Conservation (phyloP, 352 stramenopile genomes). For the Phytophthora multivora region DNA sequence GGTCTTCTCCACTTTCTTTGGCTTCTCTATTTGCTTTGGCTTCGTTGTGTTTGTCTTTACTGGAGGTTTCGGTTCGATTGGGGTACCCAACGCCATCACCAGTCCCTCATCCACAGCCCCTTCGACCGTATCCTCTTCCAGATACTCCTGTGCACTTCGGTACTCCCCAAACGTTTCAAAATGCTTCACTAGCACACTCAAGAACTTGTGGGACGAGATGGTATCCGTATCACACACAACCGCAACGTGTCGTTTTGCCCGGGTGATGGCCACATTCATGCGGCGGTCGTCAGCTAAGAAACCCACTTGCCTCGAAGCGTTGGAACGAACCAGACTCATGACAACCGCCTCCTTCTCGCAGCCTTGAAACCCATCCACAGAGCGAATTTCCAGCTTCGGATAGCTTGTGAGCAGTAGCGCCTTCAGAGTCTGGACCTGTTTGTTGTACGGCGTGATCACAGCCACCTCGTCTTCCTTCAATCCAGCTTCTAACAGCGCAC, state of each 20-base stretch:
- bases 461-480: conserved; percentile 92
- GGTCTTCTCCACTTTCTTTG: conserved; percentile 9
- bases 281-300: conserved; percentile 96
- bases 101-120: conserved; percentile 27
- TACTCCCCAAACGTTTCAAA: conserved; percentile 95
- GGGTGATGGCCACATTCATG: conserved; percentile 98
- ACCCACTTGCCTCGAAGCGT: conserved; percentile 87
- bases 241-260: conserved; percentile 94
- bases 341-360: conserved; percentile 99
- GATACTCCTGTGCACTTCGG: conserved; percentile 82
- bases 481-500: conserved; percentile 80
- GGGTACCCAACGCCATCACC: conserved; percentile 8
- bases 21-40: conserved; percentile 17
- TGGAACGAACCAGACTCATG: conserved; percentile 97
- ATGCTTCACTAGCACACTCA: conserved; percentile 89
- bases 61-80: conserved; percentile 4
- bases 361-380: conserved; percentile 97
- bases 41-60: conserved; percentile 9
- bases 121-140: conserved; percentile 64
- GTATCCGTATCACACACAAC: conserved; percentile 96
- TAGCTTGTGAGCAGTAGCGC: conserved; percentile 75
- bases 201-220: conserved; percentile 90
- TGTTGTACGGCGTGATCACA: conserved; percentile 99
- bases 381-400: conserved; percentile 88
- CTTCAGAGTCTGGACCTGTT: conserved; percentile 94